Base-by-base conservation (phyloP, 108 stramenopile species). In the Poteriospumella lacustris region DNA sequence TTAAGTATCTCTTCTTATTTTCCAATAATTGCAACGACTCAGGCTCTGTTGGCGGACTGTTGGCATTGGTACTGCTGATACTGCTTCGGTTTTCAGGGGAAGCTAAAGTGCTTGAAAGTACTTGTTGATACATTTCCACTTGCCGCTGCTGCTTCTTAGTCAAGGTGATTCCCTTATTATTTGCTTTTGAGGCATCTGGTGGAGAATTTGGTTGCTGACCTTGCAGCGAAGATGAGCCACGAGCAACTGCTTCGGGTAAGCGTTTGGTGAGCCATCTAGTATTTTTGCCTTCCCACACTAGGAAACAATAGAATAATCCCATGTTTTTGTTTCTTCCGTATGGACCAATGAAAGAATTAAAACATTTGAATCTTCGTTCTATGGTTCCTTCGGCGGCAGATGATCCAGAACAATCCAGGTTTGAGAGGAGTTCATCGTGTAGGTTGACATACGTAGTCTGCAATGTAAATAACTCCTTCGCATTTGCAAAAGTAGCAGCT, bases 271-370 rank as follows among this genome's bases (percentile, higher is more conserved):
- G 15, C 38, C 28, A 68, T 39, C 24, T 36, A 19, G 19, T 68
- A 36, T 36, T 19, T 68, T 39, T 68, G 36, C 28, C 19, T 40
- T 68, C 64, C 64, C 64, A 68, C 40, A 68, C 64, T 19, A 68
- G 19, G 36, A 68, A 68, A 40, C 64, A 68, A 40, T 68, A 68
- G 36, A 68, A 68, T 68, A 68, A 68, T 39, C 19, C 38, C 12
- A 68, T 36, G 24, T 68, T 68, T 19, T 68, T 68, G 15, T 12
- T 19, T 19, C 64, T 19, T 36, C 64, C 64, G 19, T 36, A 19
- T 68, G 64, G 39, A 36, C 64, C 64, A 39, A 68, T 39, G 64
- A 68, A 68, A 68, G 12, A 19, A 68, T 68, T 40, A 68, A 68
- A 68, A 19, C 64, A 68, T 15, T 68, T 68, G 12, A 68, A 39